A percentile compares a stretch with the other conserved stretches of the same genome.
These are phyloP conservation scores for Termitomyces sp. DNA, from an alignment of 1,284 basidiomycete genomes.

Conservation along the genomic window DNA sequence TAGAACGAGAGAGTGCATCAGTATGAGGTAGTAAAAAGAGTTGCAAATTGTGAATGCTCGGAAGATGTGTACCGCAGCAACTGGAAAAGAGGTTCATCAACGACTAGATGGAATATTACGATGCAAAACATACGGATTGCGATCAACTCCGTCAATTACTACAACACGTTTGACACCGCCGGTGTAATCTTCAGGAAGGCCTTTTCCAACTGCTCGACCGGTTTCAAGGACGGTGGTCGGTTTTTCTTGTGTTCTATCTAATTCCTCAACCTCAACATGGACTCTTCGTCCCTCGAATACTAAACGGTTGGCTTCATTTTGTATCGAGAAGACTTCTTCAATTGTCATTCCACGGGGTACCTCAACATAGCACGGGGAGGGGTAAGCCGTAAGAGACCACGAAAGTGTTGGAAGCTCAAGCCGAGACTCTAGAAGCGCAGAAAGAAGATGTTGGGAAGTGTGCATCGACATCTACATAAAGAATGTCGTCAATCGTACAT, in stretches of 20 bases:
- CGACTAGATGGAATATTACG: background rate
- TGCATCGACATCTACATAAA: slow-evolving; percentile 74
- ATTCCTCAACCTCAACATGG: slow-evolving; percentile 64
- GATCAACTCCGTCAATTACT: slow-evolving; percentile 76
- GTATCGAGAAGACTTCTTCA: slow-evolving; percentile 60
- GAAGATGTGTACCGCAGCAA: slow-evolving; percentile 85
- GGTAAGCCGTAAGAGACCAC: slow-evolving; percentile 73
- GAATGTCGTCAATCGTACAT: background rate
- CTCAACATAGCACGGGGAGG: slow-evolving; percentile 73
- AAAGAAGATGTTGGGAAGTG: slow-evolving; percentile 80
- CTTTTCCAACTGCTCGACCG: slow-evolving; percentile 47
- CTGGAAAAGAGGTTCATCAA: slow-evolving; percentile 29
- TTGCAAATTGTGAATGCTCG: slow-evolving; percentile 66
- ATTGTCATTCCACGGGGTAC: slow-evolving; percentile 63
- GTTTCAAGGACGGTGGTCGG: slow-evolving; percentile 34
- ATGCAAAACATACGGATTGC: slow-evolving; percentile 57
- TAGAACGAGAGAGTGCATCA: slow-evolving; percentile 53
- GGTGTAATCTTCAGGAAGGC: slow-evolving; percentile 65
- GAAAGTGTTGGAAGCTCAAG: slow-evolving; percentile 75
- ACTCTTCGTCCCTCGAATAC: slow-evolving; percentile 61
- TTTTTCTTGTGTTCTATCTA: slow-evolving; percentile 37
- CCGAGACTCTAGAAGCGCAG: slow-evolving; percentile 70
- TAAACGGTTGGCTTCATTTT: slow-evolving; percentile 62
- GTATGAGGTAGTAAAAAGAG: slow-evolving; percentile 67
- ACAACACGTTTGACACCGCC: slow-evolving; percentile 78